Conservation (phyloP, 306 rosid species). For the Cicer pinnatifidum region DNA sequence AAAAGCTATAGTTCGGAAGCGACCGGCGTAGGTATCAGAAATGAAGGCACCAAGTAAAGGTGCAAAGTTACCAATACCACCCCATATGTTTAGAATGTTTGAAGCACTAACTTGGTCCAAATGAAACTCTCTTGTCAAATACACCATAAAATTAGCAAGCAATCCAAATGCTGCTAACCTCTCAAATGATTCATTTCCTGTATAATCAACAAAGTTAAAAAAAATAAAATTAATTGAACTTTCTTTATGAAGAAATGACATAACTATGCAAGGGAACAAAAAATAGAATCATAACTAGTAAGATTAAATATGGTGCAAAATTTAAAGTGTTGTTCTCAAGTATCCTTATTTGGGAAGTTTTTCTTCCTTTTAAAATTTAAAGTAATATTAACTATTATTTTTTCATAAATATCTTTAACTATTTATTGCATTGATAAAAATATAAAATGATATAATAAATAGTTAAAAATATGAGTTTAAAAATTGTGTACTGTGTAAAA, state of each 20-base stretch:
- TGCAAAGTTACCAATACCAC: constrained; percentile 60
- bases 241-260: no score
- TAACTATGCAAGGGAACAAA: background rate
- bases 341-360: no score
- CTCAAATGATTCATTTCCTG: constrained; percentile 89
- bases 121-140: constrained; percentile 64
- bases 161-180: constrained; percentile 77
- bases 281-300: background rate
- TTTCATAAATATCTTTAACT: no score
- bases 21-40: constrained; percentile 78
- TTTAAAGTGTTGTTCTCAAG: no score
- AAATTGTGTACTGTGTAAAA: no score
- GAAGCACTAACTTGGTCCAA: constrained; percentile 73
- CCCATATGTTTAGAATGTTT: constrained; percentile 68
- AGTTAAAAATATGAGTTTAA: no score
- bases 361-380: no score
- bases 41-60: constrained; percentile 85
- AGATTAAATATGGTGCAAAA: no score
- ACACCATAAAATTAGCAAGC: constrained; percentile 82
- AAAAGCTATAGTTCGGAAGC: constrained; percentile 75
- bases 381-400: no score
- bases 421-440: no score
- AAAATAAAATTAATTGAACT: background rate
- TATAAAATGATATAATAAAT: no score
- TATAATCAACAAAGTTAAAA: background rate